These are phyloP conservation scores for Takashimella tepidaria DNA, from an alignment of 1,284 basidiomycete genomes.

Conservation along the genomic window DNA sequence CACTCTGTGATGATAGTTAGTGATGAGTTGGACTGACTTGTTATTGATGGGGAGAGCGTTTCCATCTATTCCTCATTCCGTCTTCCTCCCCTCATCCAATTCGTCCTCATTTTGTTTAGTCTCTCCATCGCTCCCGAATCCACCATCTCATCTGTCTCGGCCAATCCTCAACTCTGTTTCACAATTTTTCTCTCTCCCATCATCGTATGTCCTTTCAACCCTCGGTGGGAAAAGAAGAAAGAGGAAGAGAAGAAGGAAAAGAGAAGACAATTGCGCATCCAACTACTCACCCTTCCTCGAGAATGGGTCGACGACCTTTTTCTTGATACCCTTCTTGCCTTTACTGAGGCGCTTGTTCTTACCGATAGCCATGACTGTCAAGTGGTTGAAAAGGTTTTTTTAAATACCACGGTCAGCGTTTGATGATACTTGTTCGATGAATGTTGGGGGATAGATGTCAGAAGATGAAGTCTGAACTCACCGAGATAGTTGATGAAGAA, in stretches of 20 bases:
- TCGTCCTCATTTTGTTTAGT: neutral
- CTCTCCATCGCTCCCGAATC: no score
- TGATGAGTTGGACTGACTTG: constrained; percentile 19
- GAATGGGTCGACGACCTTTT: constrained; percentile 99
- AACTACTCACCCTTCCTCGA: constrained; percentile 76
- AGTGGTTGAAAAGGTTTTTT: neutral
- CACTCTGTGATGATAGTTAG: constrained; percentile 64
- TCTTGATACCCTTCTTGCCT: constrained; percentile 99
- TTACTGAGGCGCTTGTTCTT: constrained; percentile 99
- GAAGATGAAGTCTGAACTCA: neutral
- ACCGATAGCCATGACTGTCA: constrained; percentile 75
- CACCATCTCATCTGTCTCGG: no score
- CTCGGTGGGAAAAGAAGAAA: no score
- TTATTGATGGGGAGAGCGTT: no score
- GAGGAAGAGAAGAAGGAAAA: no score
- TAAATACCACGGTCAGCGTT: neutral
- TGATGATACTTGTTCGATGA: neutral
- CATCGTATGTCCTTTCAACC: no score
- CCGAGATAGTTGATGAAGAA: neutral
- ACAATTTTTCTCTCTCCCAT: no score
- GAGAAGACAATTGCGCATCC: no score
- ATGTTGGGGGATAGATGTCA: neutral
- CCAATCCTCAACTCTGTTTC: no score
- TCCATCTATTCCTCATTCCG: neutral
- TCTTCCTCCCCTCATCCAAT: neutral